Base-by-base conservation (phyloP, 2,329 filamentous ascomycete species). In the Botrytis paeoniae region DNA sequence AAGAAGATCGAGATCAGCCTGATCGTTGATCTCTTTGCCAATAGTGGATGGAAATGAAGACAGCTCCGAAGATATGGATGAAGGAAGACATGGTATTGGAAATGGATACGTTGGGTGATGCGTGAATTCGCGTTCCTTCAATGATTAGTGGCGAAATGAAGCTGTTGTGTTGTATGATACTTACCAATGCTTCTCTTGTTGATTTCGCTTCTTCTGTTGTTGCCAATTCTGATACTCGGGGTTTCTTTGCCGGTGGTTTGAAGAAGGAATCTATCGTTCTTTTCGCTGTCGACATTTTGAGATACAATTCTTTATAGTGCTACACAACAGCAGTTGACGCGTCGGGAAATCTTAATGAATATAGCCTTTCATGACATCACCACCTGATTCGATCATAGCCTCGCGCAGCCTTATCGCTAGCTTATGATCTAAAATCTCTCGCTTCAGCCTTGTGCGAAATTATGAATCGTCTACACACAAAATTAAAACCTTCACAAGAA, bases 221-320 rank as follows among this genome's bases (percentile, higher is more conserved):
- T 68, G 65, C 59, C 18, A 59, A 63, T 59, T 76, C 76, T 57
- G 72, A 74, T 5, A 83, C 73, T 35, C 79, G 77, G 35, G 75
- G 70, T 75, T 83, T 84, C 77, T 87, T 85, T 5, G 79, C 74
- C 35, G 83, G 79, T 1, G 87, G 85, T 43, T 84, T 83, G 81
- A 94, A 93, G 83, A 93, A 94, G 18, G 86, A 83, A 74, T 93
- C 90, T 1, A 94, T 84, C 0, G 91, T 92, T 73, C 91, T 85
- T 79, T 91, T 90, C 69, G 82, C 83, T 0, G 83, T 80, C 20
- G 78, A 73, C 78, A 80, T 80, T 35, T 45, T 73, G 25, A 66
- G 22, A 64, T 29, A 29, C 12, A 57, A 57, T 32, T 29, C 39
- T 51, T 57, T 25, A 25, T 41, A 25, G n/a, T 41, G 7, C 10